Percentiles rank a stretch among this genome's conserved stretches.
Evolutionary conservation across 352 stramenopile species (phyloP).

Genomic region (Pythium diclinum): DNA sequence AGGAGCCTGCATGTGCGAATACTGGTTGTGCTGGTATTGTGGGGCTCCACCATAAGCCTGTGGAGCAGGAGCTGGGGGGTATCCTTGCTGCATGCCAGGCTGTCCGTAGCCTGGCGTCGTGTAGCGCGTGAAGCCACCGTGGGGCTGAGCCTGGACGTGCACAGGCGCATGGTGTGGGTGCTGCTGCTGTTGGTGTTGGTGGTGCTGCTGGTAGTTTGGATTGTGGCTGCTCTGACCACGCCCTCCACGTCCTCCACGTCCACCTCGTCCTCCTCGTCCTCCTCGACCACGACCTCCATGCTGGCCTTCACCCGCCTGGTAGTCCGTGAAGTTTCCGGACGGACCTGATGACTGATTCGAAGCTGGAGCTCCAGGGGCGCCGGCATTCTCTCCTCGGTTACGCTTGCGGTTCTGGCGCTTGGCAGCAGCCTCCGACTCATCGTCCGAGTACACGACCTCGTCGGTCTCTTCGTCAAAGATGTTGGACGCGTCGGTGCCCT

Average conservation of each 20-base stretch:
- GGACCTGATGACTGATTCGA: conserved; percentile 3
- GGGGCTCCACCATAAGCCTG: conserved; percentile 10
- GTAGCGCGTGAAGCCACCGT: conserved; percentile 30
- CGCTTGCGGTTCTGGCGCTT: conserved; percentile 72
- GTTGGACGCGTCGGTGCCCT: conserved; percentile 84
- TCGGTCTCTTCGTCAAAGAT: conserved; percentile 85
- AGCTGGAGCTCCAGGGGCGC: not conserved
- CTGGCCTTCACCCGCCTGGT: conserved; percentile 21
- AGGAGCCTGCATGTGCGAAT: conserved; percentile 12
- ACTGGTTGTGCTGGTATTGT: conserved; percentile 21
- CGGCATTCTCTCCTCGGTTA: conserved; percentile 37
- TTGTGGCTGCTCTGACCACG: not conserved
- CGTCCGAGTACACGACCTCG: conserved; percentile 75
- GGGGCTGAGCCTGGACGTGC: conserved; percentile 26
- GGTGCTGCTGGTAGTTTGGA: conserved; percentile 11
- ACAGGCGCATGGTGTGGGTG: not conserved
- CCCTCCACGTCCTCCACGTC: conserved; percentile 14
- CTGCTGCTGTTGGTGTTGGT: conserved; percentile 6
- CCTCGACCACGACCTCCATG: conserved; percentile 2
- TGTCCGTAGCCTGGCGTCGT: conserved; percentile 26
- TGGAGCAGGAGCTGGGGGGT: conserved; percentile 11
- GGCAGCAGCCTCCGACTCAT: conserved; percentile 70
- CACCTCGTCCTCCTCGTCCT: conserved; percentile 19
- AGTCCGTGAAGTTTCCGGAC: conserved; percentile 25
- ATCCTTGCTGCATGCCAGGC: conserved; percentile 7